Conservation (phyloP, 257 asterid genomes). For the Vinca minor region DNA sequence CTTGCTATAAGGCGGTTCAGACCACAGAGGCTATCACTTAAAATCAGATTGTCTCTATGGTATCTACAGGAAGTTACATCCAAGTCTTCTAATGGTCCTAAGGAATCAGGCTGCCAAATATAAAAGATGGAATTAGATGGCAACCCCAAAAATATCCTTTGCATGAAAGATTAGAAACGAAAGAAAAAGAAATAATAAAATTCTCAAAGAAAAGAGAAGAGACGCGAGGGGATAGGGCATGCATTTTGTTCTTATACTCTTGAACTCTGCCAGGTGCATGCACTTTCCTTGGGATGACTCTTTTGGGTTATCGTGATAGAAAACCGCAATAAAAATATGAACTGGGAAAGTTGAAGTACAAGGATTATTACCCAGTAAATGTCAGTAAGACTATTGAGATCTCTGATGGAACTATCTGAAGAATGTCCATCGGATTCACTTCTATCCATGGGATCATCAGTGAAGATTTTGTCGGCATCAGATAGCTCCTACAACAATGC, state of each 20-base stretch:
- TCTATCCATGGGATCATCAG: constrained; percentile 26
- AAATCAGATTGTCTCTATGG: constrained; percentile 62
- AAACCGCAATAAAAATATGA: constrained; percentile 2
- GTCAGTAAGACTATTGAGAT: constrained; percentile 58
- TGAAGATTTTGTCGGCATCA: constrained; percentile 29
- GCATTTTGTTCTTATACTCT: neutral
- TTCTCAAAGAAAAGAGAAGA: too few species aligned
- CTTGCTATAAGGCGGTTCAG: constrained; percentile 75
- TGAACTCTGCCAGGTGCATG: neutral
- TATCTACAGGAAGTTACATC: constrained; percentile 81
- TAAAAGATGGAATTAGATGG: constrained; percentile 23
- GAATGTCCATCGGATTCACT: constrained; percentile 27
- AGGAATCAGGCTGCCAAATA: constrained; percentile 75
- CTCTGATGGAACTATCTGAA: constrained; percentile 44
- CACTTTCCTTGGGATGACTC: neutral
- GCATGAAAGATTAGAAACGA: neutral
- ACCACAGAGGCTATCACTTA: constrained; percentile 84
- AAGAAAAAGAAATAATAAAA: neutral
- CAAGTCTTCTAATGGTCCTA: constrained; percentile 94
- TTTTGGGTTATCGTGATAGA: neutral
- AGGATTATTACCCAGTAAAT: constrained; percentile 71
- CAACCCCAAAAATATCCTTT: neutral
- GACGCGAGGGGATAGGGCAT: neutral
- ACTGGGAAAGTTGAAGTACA: neutral
- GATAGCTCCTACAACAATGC: constrained; percentile 38